Base-by-base conservation (phyloP, 23 red algal genomes). In the Pyropia haitanensis region DNA sequence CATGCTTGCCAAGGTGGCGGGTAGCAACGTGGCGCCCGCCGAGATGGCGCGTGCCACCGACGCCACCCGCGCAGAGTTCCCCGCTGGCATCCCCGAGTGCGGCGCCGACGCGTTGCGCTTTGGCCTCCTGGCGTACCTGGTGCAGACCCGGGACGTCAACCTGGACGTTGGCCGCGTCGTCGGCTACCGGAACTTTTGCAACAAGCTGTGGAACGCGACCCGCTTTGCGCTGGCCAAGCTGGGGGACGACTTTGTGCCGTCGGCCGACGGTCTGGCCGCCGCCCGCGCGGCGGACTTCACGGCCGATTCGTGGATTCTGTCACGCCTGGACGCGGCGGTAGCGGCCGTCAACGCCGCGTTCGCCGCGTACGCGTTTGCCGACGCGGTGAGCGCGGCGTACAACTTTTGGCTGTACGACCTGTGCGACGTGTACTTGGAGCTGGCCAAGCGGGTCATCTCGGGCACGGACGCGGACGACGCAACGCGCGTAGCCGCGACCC, bases 191-290 rank as follows among this genome's bases (percentile, higher is more conserved):
- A 76, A 90, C 31, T 98, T 98, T 56, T 90, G 94, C 67, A 98
- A 98, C 70, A 98, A 98, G 67, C 70, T 98, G 49, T 98, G 94
- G 94, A 98, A 98, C 69, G 94, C 94, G 0, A 84, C 77, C 4
- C 76, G 79, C 49, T 98, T 98, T 82, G 94, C 94, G 15, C 65
- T 98, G 5, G 60, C 65, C 58, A 78, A 90, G 44, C 57, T 98
- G 27, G 79, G 73, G 3, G 61, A 57, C 27, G 81, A 70, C 27
- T 88, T 88, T 60, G 53, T 76, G 18, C 70, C 61, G 48, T 70
- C 70, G 27, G 28, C 55, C 0, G 57, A 75, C 3, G 83, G 62
- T 28, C 73, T 95, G 15, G 53, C 61, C 16, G 44, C 76, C 19
- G 80, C 80, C 1, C 57, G 79, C 22, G 57, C 28, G 28, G 26